Conservation (phyloP, 805 yeast genomes). For the Pichia californica region DNA sequence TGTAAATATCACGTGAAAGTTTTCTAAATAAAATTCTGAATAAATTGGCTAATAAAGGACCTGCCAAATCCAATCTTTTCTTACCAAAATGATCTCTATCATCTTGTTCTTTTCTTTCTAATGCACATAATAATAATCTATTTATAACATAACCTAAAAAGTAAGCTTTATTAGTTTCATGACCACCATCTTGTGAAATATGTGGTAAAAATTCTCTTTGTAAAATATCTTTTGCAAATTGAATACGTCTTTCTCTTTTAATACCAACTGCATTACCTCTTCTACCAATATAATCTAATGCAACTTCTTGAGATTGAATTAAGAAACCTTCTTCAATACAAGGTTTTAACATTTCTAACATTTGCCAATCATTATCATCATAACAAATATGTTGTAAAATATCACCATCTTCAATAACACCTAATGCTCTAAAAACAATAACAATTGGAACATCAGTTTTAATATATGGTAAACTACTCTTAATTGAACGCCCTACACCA, state of each 20-base stretch:
- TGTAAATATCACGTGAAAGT: conserved; percentile 91
- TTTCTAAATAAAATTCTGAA: conserved; percentile 93
- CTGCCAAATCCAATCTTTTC: conserved; percentile 96
- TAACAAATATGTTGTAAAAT: conserved; percentile 96
- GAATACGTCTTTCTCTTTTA: conserved; percentile 94
- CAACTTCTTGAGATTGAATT: conserved; percentile 96
- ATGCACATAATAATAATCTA: conserved; percentile 87
- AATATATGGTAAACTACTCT: conserved; percentile 93
- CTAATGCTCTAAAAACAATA: conserved; percentile 94
- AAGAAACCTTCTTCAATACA: conserved; percentile 99
- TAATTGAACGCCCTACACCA: conserved; percentile 71
- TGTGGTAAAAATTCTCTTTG: conserved; percentile 96
- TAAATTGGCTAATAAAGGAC: conserved; percentile 92
- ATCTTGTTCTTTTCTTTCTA: conserved; percentile 96
- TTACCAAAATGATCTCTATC: conserved; percentile 99
- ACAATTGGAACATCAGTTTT: conserved; percentile 96
- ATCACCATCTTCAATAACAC: conserved; percentile 99
- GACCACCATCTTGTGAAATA: conserved; percentile 95
- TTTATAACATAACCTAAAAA: conserved; percentile 98
- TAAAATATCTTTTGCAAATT: conserved; percentile 93
- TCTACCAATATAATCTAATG: conserved; percentile 95
- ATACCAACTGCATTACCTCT: conserved; percentile 97
- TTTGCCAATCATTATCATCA: conserved; percentile 98
- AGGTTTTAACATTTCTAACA: conserved; percentile 98
- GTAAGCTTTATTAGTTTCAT: conserved; percentile 93